Conservation (phyloP, 1,284 basidiomycete genomes). For the Ganoderma resinaceum region DNA sequence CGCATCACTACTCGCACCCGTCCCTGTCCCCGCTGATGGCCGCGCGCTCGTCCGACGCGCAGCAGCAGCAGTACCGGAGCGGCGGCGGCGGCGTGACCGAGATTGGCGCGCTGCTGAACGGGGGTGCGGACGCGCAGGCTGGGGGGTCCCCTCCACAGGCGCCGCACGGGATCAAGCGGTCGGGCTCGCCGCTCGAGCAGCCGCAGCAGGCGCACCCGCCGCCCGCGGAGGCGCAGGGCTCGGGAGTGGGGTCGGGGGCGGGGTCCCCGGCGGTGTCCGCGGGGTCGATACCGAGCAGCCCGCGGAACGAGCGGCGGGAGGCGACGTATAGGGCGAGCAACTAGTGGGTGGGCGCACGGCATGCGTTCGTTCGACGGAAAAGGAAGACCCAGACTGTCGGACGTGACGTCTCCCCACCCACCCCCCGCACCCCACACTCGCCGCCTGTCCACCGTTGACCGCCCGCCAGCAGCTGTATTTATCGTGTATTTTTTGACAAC, state of each 20-base stretch:
- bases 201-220: slow-evolving; percentile 13
- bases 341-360: slow-evolving; percentile 1
- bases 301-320: slow-evolving; percentile 33
- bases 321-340: slow-evolving; percentile 32
- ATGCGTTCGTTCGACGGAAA: background rate
- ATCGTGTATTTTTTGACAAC: slow-evolving; percentile 33
- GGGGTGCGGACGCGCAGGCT: slow-evolving; percentile 19
- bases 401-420: background rate
- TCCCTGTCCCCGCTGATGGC: slow-evolving; percentile 53
- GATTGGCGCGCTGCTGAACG: slow-evolving; percentile 40
- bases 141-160: slow-evolving; percentile 18
- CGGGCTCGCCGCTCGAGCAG: slow-evolving; percentile 11
- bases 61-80: slow-evolving; percentile 26
- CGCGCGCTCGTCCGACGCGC: slow-evolving; percentile 31
- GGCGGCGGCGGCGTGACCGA: slow-evolving; percentile 32
- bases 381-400: background rate
- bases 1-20: slow-evolving; percentile 56
- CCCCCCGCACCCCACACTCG: background rate
- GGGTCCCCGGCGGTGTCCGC: slow-evolving; percentile 25
- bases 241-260: background rate
- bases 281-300: slow-evolving; percentile 27
- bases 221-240: slow-evolving; percentile 16
- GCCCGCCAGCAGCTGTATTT: slow-evolving; percentile 25
- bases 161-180: slow-evolving; percentile 13
- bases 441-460: background rate